Evolutionary conservation across 228 moss, liverwort and hornwort species (phyloP).

Genomic region (Sphagnum magellanicum): DNA sequence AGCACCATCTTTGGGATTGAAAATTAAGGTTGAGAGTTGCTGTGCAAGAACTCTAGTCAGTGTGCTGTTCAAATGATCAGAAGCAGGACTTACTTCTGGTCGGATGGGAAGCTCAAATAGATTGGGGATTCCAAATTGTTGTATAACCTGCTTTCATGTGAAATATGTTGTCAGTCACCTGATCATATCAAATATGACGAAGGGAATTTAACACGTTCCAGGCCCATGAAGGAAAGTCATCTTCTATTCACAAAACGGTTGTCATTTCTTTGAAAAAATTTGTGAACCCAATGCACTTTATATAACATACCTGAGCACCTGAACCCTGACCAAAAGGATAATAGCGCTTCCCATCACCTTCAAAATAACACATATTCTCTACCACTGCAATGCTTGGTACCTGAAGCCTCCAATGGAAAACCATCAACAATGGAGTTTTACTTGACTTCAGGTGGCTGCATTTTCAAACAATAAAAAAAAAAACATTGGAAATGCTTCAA

Average conservation of each 20-base stretch:
- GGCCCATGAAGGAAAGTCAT: not conserved
- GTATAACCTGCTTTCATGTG: conserved; percentile 54
- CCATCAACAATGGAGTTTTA: not conserved
- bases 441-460: too few species aligned
- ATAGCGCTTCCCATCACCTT: conserved; percentile 92
- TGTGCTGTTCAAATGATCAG: not conserved
- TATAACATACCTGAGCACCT: conserved; percentile 63
- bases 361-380: conserved; percentile 99
- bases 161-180: too few species aligned
- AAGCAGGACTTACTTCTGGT: conserved; percentile 63
- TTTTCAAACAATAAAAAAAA: too few species aligned
- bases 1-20: too few species aligned
- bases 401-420: conserved; percentile 18
- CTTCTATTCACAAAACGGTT: not conserved
- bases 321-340: conserved; percentile 95
- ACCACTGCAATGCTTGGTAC: conserved; percentile 97
- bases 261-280: not conserved
- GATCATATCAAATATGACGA: not conserved
- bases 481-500: too few species aligned
- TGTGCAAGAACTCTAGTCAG: not conserved
- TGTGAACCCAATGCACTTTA: too few species aligned
- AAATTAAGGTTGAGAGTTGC: too few species aligned
- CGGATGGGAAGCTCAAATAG: conserved; percentile 94
- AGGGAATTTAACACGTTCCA: not conserved
- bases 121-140: conserved; percentile 92